Evolutionary conservation across 1,139 yeast genomes (phyloP).

Genomic region (Debaryomyces sp.): DNA sequence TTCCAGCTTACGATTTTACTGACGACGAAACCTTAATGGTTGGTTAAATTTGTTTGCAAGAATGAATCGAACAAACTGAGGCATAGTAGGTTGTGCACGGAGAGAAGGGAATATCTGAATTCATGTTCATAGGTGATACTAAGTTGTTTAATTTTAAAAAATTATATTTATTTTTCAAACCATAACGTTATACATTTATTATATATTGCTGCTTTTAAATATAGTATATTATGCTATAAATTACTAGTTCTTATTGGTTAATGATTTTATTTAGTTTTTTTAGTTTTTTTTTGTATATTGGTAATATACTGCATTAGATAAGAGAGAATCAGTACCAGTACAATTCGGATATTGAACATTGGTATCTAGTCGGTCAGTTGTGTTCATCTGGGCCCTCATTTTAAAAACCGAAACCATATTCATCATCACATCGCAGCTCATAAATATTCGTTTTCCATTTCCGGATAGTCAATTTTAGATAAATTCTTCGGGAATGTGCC

Average conservation of each 20-base stretch:
- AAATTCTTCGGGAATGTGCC: too few relatives aligned
- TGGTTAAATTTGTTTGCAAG: constrained; percentile 39
- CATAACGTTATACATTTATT: constrained; percentile 8
- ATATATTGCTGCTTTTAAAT: constrained; percentile 6
- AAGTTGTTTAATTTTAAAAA: constrained; percentile 6
- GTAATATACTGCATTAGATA: constrained; percentile 18
- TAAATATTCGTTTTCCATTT: too few relatives aligned
- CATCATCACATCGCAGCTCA: too few relatives aligned
- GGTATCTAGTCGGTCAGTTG: too few relatives aligned
- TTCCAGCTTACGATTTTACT: constrained; percentile 86
- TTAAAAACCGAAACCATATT: too few relatives aligned
- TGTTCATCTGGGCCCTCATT: too few relatives aligned
- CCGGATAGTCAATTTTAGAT: too few relatives aligned
- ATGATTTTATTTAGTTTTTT: constrained; percentile 10
- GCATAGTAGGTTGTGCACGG: constrained; percentile 1
- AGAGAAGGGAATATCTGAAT: constrained; percentile 2
- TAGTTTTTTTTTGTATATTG: constrained; percentile 14
- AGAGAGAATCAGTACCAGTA: background rate
- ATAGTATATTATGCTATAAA: constrained; percentile 5
- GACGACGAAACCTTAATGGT: constrained; percentile 79
- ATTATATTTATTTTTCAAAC: constrained; percentile 9
- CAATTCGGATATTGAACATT: too few relatives aligned
- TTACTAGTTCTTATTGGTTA: constrained; percentile 8
- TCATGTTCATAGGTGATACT: constrained; percentile 10
- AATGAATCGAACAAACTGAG: constrained; percentile 2